phyloP scores from a whole-genome alignment of 805 yeast genomes.

The Candida sanyiensis region DNA sequence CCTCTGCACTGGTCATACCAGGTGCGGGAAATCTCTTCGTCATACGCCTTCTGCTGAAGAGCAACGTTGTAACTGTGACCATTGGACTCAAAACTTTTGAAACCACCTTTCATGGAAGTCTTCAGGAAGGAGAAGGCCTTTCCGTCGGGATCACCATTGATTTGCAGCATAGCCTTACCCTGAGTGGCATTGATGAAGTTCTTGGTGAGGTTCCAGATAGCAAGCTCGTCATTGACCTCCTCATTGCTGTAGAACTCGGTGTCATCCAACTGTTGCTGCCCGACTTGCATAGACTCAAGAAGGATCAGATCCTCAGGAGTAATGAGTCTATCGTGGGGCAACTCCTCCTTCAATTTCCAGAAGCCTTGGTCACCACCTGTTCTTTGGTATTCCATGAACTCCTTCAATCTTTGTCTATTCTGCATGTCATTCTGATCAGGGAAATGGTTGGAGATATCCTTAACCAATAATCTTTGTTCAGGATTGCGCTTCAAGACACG shows the following conservation, averaged over 20 bases:
- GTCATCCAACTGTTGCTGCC: conserved; percentile 86
- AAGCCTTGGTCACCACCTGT: conserved; percentile 90
- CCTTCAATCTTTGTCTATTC: conserved; percentile 89
- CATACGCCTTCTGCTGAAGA: conserved; percentile 84
- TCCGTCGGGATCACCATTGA: conserved; percentile 93
- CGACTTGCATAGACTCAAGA: conserved; percentile 87
- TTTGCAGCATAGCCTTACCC: conserved; percentile 93
- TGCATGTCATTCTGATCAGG: conserved; percentile 98
- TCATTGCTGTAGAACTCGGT: conserved; percentile 50
- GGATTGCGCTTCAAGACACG: conserved; percentile 76
- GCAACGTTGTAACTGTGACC: conserved; percentile 79
- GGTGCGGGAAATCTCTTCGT: conserved; percentile 79
- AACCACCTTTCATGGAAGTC: conserved; percentile 95
- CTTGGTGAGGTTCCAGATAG: conserved; percentile 92
- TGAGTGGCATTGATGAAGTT: conserved; percentile 92
- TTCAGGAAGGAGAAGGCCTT: conserved; percentile 82
- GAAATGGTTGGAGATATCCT: conserved; percentile 85
- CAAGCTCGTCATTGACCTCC: conserved; percentile 70
- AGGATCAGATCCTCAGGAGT: conserved; percentile 87
- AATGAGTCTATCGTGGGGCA: conserved; percentile 76
- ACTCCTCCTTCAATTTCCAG: conserved; percentile 80
- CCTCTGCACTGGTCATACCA: conserved; percentile 82
- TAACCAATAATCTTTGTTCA: conserved; percentile 69
- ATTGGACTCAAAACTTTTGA: conserved; percentile 42
- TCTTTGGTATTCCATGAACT: conserved; percentile 95